phyloP scores from a whole-genome alignment of 2,329 filamentous ascomycete genomes.

The Elsinoe perseae region DNA sequence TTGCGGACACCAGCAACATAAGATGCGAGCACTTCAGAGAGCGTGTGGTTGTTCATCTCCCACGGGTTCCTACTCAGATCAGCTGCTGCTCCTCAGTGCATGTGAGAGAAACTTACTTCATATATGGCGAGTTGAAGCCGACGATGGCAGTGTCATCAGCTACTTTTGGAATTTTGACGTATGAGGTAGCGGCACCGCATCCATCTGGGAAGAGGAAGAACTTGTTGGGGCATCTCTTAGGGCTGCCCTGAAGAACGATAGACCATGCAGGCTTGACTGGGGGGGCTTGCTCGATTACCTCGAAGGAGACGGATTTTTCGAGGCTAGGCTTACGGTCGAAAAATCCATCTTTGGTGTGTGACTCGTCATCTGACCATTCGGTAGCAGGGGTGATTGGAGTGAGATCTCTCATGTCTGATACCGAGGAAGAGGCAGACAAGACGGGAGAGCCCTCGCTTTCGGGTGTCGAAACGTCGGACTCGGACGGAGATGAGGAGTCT shows the following conservation, averaged over 20 bases:
- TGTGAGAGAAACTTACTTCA: conserved; percentile 21
- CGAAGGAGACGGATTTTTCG: conserved; percentile 2
- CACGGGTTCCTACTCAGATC: conserved; percentile 23
- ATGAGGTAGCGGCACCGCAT: conserved; percentile 36
- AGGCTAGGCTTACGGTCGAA: neutral
- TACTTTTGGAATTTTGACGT: conserved; percentile 31
- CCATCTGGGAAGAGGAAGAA: conserved; percentile 45
- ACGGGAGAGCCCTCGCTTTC: neutral
- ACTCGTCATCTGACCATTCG: conserved; percentile 3
- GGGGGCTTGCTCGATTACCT: neutral
- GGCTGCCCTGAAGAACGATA: conserved; percentile 40
- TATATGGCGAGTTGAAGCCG: conserved; percentile 42
- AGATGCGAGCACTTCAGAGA: conserved; percentile 31
- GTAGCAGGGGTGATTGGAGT: neutral
- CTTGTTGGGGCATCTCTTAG: conserved; percentile 25
- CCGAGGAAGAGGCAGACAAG: conserved; percentile 2
- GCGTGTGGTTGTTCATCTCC: conserved; percentile 27
- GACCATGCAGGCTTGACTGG: conserved; percentile 23
- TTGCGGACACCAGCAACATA: conserved; percentile 37
- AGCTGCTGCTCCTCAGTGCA: neutral
- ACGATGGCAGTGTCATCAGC: conserved; percentile 42
- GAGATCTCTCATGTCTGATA: conserved; percentile 3
- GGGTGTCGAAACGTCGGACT: neutral
- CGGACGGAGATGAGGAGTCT: neutral
- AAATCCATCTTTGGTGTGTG: neutral